Conservation (phyloP, 106 monocot species). For the Dioscorea dumetorum region DNA sequence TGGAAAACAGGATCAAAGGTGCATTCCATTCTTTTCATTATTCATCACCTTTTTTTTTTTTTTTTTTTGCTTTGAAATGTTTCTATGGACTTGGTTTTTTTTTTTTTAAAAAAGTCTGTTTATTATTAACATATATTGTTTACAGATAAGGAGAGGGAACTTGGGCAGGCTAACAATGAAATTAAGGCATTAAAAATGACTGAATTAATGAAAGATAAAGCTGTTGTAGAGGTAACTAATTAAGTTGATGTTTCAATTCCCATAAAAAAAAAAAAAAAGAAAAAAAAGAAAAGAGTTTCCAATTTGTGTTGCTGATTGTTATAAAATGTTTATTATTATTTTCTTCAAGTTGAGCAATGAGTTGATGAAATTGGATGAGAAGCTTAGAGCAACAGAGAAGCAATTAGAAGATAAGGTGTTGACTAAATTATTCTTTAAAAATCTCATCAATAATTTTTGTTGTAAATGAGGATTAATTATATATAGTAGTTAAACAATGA, state of each 20-base stretch:
- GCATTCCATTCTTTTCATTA: not conserved
- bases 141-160: conserved; percentile 44
- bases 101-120: too few species aligned
- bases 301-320: too few species aligned
- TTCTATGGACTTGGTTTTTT: too few species aligned
- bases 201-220: conserved; percentile 38
- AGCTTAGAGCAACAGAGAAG: conserved; percentile 26
- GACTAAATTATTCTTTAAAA: not conserved
- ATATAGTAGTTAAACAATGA: not conserved
- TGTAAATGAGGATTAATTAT: not conserved
- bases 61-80: not conserved
- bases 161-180: conserved; percentile 24
- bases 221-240: conserved; percentile 31
- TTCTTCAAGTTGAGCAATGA: conserved; percentile 30
- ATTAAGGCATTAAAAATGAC: conserved; percentile 33
- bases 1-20: conserved; percentile 15
- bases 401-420: conserved; percentile 30
- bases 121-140: not conserved
- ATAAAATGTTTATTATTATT: not conserved
- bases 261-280: not conserved
- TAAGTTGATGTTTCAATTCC: too few species aligned
- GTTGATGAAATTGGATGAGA: conserved; percentile 33
- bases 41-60: not conserved
- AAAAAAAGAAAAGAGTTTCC: too few species aligned
- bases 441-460: not conserved